Evolutionary conservation across 192 early-diverging fungal species (phyloP).

Genomic region (Coemansia sp.): DNA sequence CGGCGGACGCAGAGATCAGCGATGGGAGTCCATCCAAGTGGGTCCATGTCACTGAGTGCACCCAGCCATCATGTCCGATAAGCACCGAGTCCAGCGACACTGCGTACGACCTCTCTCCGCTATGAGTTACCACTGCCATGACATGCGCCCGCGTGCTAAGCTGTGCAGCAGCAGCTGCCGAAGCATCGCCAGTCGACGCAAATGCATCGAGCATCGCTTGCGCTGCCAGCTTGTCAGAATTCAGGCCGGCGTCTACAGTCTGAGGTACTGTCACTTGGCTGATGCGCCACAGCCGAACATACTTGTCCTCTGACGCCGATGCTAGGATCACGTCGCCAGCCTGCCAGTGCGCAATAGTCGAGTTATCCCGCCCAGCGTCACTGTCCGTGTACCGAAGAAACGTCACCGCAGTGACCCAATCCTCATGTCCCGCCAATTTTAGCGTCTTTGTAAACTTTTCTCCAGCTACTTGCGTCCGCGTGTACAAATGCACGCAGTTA

Average conservation of each 20-base stretch:
- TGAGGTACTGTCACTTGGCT: background rate
- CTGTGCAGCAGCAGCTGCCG: slow-evolving; percentile 39
- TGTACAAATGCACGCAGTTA: slow-evolving; percentile 70
- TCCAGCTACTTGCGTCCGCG: slow-evolving; percentile 36
- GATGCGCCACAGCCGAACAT: slow-evolving; percentile 84
- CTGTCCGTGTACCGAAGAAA: slow-evolving; percentile 64
- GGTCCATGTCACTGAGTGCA: slow-evolving; percentile 80
- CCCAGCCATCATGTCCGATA: slow-evolving; percentile 97
- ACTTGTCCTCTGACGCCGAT: slow-evolving; percentile 87
- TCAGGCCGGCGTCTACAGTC: background rate
- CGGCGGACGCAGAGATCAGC: slow-evolving; percentile 84
- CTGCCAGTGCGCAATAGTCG: slow-evolving; percentile 57
- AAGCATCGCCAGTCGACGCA: background rate
- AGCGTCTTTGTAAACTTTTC: slow-evolving; percentile 63
- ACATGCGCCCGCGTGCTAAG: slow-evolving; percentile 83
- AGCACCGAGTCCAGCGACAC: slow-evolving; percentile 89
- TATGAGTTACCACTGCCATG: background rate
- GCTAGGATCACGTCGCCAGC: slow-evolving; percentile 85
- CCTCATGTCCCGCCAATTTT: slow-evolving; percentile 83
- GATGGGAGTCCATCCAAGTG: slow-evolving; percentile 50
- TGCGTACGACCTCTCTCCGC: slow-evolving; percentile 21
- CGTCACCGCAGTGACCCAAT: slow-evolving; percentile 87
- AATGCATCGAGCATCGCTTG: slow-evolving; percentile 30
- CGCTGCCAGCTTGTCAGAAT: slow-evolving; percentile 12
- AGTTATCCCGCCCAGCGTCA: slow-evolving; percentile 9